Evolutionary conservation across 257 asterid genomes (phyloP).

Genomic region (Haberlea rhodopensis): DNA sequence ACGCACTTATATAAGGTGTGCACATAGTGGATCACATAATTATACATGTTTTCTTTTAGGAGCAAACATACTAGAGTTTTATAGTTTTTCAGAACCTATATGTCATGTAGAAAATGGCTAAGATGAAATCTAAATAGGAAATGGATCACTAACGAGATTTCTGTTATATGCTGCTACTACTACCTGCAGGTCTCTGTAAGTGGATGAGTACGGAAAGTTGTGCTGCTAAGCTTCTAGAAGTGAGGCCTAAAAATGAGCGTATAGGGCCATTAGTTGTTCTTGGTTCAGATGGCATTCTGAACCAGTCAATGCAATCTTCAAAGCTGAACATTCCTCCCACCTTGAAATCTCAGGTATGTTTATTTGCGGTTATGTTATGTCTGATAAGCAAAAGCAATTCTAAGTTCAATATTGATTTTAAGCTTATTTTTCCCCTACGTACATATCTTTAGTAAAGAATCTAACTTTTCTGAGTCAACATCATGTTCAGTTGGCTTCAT

Average conservation of each 20-base stretch:
- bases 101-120: neutral
- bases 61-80: neutral
- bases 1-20: neutral
- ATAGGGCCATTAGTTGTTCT: constrained; percentile 65
- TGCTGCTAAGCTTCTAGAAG: constrained; percentile 52
- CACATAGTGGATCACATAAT: neutral
- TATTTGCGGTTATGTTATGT: constrained; percentile 15
- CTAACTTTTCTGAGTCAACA: neutral
- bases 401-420: neutral
- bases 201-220: constrained; percentile 68
- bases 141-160: constrained; percentile 15
- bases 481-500: constrained; percentile 6
- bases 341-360: constrained; percentile 64
- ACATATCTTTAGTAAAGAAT: neutral
- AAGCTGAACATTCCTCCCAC: constrained; percentile 49
- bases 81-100: neutral
- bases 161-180: constrained; percentile 23
- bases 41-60: neutral
- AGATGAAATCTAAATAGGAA: neutral
- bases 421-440: neutral
- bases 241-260: constrained; percentile 63
- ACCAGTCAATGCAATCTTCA: constrained; percentile 38
- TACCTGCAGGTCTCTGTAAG: constrained; percentile 54
- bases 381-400: neutral
- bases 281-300: constrained; percentile 47